Evolutionary conservation across 176 grass and related monocot genomes (phyloP), one percentile per base, ranked within the genome.

Genomic region (Coix lacrymajobi): DNA sequence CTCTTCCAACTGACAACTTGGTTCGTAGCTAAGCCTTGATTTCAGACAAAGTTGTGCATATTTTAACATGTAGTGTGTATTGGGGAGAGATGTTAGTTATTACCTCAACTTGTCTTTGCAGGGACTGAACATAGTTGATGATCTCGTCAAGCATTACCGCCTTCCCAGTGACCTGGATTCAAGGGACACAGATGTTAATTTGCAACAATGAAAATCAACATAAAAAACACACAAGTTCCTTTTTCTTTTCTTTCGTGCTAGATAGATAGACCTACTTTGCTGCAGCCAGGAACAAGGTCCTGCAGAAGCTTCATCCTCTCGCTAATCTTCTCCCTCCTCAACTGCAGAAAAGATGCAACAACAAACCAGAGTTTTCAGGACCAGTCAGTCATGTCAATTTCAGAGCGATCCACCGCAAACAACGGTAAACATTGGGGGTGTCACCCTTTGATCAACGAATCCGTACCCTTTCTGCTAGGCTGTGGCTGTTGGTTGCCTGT

Each of bases 101-200:
- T 89, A 97, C 95, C 95, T 97, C 95, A n/a, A 97, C 95, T 91
- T 99, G 97, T 91, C 91, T 84, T 83, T 99, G 97, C 37, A 99
- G 65, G 58, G 97, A 99, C 78, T 96, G 97, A 75, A 99, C 97
- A 65, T 99, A 99, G 84, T 99, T 99, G 83, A 99, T 99, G 76
- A 99, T 99, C 84, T 99, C 97, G 12, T 99, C 97, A 4, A 99
- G 97, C 97, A 99, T 99, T 13, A 99, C 97, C 1, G 97, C 97
- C 82, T 99, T 99, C 36, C 97, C 97, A 5, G 95, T 97, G 19
- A 97, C 92, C 95, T 97, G 81, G 67, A 87, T 82, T 33, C 17
- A 75, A 82, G 46, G 64, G 22, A 57, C 4, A 57, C 71, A 31
- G 34, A 49, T 65, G 1, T 66, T 73, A 36, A 86, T 82, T 86